Evolutionary conservation across 225 moss, liverwort and hornwort species (phyloP), one percentile per base, ranked within the genome.

Genomic region (Pseudisothecium myosuroides): DNA sequence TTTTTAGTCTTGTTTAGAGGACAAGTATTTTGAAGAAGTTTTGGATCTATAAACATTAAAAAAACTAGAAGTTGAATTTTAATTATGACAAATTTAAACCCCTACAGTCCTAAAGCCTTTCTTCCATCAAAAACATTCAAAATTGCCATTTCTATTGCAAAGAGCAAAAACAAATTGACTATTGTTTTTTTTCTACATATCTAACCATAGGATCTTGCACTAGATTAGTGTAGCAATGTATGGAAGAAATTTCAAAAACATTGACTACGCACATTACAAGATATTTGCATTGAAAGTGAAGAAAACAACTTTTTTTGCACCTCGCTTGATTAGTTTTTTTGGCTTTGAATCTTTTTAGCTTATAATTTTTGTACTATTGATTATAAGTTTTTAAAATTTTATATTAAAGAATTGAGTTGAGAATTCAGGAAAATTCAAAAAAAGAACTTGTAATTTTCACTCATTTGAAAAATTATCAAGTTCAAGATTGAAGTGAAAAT

Each of bases 241-340:
- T 8, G 0, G 7, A n/a, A 68, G 68, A n/a, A n/a, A 23, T 37
- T 20, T 37, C 1, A 20, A 6, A 64, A 32, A 64, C 32, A 8
- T 64, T 32, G 17, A 64, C 1, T 8, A 2, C 9, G 3, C 7
- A 14, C 8, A 39, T 69, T 69, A 8, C 4, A 13, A 39, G 7
- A 24, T 69, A 24, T 69, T 69, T 69, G 4, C 7, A 39, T 69
- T 24, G 8, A 8, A 69, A 24, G 8, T 24, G 0, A 39, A 24
- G 1, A 24, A 4, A 23, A 12, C 1, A n/a, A n/a, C n/a, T n/a
- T n/a, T n/a, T n/a, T n/a, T 23, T 68, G 4, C 2, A 11, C 11
- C 7, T 68, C 7, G 2, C 7, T 68, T 22, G 7, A 12, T 1
- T 24, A 24, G 41, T 26, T 5, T n/a, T n/a, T n/a, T n/a, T n/a